Evolutionary conservation across 2,329 filamentous ascomycete genomes (phyloP), one percentile per base, ranked within the genome.

Genomic region (Thermomyces lanuginosus): DNA sequence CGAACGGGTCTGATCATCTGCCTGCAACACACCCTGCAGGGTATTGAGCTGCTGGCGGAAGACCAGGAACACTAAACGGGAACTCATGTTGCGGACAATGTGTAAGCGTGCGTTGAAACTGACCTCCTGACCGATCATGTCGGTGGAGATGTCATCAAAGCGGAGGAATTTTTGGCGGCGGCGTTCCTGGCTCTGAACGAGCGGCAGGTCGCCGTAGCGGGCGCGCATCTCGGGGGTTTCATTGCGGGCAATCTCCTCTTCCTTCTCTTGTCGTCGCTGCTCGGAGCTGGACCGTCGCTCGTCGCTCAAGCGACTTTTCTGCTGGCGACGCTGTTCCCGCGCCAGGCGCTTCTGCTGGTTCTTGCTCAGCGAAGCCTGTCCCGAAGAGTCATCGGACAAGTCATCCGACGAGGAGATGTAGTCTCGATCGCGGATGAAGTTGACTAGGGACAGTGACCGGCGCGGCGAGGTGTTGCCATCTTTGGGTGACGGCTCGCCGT

Each of bases 1-100:
- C 1, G 76, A 76, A 7, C 78, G 64, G 24, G 61, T 59, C 5
- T 70, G 67, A 37, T 72, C 59, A 37, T 66, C 60, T 33, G 62
- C 57, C 12, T 70, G 60, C 21, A 93, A 60, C 2, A 92, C 79
- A 35, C 81, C 83, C 51, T 93, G 84, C 27, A 92, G 70, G 13
- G 82, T 89, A 37, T 69, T 64, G 8, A 78, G 72, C 54, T 84
- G 77, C 53, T 92, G 81, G 29, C 84, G 75, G 45, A 92, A 76
- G 32, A 92, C 68, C 22, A 92, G 59, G 51, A 92, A 92, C 42
- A 82, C 79, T 17, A 92, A 63, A 39, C 78, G 76, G 40, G 79
- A 67, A 46, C 81, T 86, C 58, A 92, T 67, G 40, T 76, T 76
- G 24, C 84, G 72, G 32, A 89, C 64, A 30, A 83, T 80, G 49